Evolutionary conservation across 2,329 filamentous ascomycete species (phyloP), one percentile per base, ranked within the genome.

Genomic region (Sporothrix brasiliensis): DNA sequence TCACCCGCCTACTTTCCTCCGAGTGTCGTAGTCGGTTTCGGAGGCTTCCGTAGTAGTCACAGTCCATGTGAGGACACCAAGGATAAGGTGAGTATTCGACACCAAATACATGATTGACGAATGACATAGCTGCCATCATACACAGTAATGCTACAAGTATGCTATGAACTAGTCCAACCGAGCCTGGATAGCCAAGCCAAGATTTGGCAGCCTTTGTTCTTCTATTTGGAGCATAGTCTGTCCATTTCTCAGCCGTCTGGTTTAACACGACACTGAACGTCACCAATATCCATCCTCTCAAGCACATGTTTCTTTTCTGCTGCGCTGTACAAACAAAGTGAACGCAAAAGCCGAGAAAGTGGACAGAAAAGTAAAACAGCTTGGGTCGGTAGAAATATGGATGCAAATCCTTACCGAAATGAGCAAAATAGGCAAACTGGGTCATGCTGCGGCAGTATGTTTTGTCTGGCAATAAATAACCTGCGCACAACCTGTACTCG

Each of bases 11-110:
- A 4, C 3, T 52, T 14, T 9, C 27, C 11, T 11, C 19, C 13
- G 2, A 34, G 19, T 16, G 44, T 21, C 9, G 16, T 14, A 9
- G 41, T 34, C 16, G 50, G 47, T 47, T 24, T 67, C 50, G 34
- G 65, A 34, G 34, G 41, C 65, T 47, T 67, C 65, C 65, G 65
- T 5, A 13, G 21, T 11, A n/a, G 39, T 47, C 21, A 27, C 39
- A 9, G 21, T 47, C 58, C 5, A 47, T 14, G 65, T 54, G 44
- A 52, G 65, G 21, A 39, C 27, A 52, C 47, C 10, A 27, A 7
- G 19, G 39, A 24, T 13, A 63, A 44, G 34, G 34, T 24, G 56
- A 44, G 56, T n/a, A 10, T 61, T 44, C n/a, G 14, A 11, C 34
- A 6, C 19, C 56, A 44, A 61, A 6, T 11, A 13, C 13, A 21